Percentiles rank a stretch among this genome's conserved stretches.
Evolutionary conservation across 805 yeast species (phyloP).

Genomic region (Saccharomyces paradoxus): DNA sequence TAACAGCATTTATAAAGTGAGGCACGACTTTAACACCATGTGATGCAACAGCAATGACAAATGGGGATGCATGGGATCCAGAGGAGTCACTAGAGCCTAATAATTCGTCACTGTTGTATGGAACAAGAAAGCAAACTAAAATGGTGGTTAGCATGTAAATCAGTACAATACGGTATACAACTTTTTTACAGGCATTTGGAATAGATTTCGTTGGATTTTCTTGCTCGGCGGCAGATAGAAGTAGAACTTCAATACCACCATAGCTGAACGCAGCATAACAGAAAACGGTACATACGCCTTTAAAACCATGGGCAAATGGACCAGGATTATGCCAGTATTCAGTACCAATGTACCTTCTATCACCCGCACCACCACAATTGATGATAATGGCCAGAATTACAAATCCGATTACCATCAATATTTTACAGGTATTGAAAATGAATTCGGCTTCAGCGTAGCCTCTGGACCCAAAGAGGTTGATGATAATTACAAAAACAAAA

Average conservation of each 20-base stretch:
- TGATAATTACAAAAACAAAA: slow-evolving; percentile 32
- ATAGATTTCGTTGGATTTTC: slow-evolving; percentile 42
- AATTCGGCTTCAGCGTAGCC: slow-evolving; percentile 52
- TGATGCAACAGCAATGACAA: slow-evolving; percentile 41
- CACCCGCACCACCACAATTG: slow-evolving; percentile 40
- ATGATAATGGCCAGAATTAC: slow-evolving; percentile 43
- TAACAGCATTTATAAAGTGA: slow-evolving; percentile 49
- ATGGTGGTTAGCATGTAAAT: slow-evolving; percentile 49
- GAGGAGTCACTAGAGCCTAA: slow-evolving; percentile 49
- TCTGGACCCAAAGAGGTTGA: slow-evolving; percentile 45
- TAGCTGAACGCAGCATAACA: slow-evolving; percentile 69
- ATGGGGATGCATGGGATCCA: slow-evolving; percentile 39
- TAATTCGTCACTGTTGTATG: slow-evolving; percentile 43
- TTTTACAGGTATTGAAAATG: slow-evolving; percentile 37
- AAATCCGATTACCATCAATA: slow-evolving; percentile 39
- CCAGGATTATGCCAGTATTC: slow-evolving; percentile 46
- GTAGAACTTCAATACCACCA: slow-evolving; percentile 61
- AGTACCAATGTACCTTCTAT: slow-evolving; percentile 36
- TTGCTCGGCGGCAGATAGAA: slow-evolving; percentile 67
- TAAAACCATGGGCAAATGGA: slow-evolving; percentile 45
- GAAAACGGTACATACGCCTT: slow-evolving; percentile 56
- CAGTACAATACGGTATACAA: slow-evolving; percentile 47
- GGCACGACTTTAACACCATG: slow-evolving; percentile 37
- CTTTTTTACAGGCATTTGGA: slow-evolving; percentile 53
- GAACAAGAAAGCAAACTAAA: slow-evolving; percentile 63